Evolutionary conservation across 2,329 filamentous ascomycete species (phyloP).

Genomic region (Ceratocystis papillata): DNA sequence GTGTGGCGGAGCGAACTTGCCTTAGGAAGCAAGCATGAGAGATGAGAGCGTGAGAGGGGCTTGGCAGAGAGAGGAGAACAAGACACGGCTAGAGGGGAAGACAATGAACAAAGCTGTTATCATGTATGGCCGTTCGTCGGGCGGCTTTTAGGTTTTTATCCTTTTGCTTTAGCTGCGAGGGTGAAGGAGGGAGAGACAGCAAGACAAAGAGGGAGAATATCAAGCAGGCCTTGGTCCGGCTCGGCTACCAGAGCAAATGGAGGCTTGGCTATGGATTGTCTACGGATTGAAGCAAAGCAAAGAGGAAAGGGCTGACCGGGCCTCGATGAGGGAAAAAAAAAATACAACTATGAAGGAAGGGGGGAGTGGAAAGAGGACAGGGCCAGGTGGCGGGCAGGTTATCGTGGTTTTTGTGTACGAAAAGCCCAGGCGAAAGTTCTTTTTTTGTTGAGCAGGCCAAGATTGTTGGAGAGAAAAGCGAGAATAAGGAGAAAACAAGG

Average conservation of each 20-base stretch:
- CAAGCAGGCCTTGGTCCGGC: neutral
- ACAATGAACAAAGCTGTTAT: neutral
- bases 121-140: neutral
- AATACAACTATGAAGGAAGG: neutral
- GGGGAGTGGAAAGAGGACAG: neutral
- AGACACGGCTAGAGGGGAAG: neutral
- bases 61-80: neutral
- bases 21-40: neutral
- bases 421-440: conserved; percentile 1
- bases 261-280: conserved; percentile 4
- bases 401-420: neutral
- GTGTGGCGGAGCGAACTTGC: neutral
- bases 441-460: neutral
- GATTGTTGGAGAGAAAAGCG: neutral
- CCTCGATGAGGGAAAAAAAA: neutral
- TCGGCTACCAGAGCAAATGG: neutral
- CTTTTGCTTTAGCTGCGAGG: neutral
- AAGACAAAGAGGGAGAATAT: conserved; percentile 12
- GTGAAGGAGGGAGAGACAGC: conserved; percentile 13
- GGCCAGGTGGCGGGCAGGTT: neutral
- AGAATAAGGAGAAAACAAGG: neutral
- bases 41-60: neutral
- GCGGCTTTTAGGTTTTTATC: neutral
- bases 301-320: neutral
- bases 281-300: neutral